Percentiles rank a stretch among this genome's conserved stretches.
phyloP scores from a whole-genome alignment of 2,329 filamentous ascomycete species.

The Periconia digitata region DNA sequence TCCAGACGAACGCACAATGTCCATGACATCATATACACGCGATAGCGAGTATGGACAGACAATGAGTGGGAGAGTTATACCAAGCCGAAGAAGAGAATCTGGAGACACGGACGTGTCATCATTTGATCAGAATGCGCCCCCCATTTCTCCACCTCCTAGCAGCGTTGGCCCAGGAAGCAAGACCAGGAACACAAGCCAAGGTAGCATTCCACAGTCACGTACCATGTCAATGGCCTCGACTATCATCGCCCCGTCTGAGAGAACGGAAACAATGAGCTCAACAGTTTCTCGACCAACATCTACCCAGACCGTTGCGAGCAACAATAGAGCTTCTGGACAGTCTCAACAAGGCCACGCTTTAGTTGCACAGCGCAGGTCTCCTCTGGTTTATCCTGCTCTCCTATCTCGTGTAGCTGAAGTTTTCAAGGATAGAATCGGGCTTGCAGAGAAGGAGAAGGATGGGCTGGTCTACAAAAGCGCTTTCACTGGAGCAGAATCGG shows the following conservation, averaged over 20 bases:
- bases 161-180: conserved; percentile 35
- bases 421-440: conserved; percentile 84
- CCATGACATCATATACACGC: conserved; percentile 80
- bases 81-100: conserved; percentile 68
- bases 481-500: conserved; percentile 92
- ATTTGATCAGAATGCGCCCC: conserved; percentile 19
- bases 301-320: conserved; percentile 29
- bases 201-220: conserved; percentile 52
- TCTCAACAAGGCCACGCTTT: conserved; percentile 48
- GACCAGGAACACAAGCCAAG: conserved; percentile 39
- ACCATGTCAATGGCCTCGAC: conserved; percentile 95
- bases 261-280: conserved; percentile 57
- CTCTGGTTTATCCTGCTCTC: conserved; percentile 89
- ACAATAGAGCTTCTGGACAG: conserved; percentile 42
- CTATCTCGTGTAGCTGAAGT: conserved; percentile 91
- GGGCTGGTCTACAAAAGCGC: conserved; percentile 95
- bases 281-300: conserved; percentile 49
- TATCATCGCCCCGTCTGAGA: conserved; percentile 66
- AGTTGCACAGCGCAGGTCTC: conserved; percentile 66
- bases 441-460: conserved; percentile 92
- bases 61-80: conserved; percentile 90
- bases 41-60: conserved; percentile 82
- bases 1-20: conserved; percentile 93
- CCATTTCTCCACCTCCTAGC: conserved; percentile 22
- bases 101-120: conserved; percentile 31